These are phyloP conservation scores for Chloris gayana DNA, from an alignment of 176 grass and related monocot genomes.

Conservation along the genomic window DNA sequence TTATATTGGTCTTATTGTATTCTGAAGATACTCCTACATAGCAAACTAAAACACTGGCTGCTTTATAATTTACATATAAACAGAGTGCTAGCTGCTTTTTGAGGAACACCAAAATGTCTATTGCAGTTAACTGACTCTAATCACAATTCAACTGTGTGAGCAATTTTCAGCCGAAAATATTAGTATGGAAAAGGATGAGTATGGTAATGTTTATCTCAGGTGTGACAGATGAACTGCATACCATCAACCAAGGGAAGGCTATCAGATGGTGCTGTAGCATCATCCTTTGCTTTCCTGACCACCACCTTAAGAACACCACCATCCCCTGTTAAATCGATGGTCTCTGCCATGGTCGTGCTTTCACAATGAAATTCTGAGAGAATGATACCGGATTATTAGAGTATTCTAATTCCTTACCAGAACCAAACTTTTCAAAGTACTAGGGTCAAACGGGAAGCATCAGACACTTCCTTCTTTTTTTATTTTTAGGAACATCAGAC, in stretches of 20 bases:
- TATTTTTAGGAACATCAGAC: no score
- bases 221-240: conserved; percentile 25
- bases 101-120: background rate
- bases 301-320: conserved; percentile 87
- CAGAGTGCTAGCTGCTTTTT: background rate
- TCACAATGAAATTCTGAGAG: background rate
- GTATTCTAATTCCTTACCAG: background rate
- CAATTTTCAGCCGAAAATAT: background rate
- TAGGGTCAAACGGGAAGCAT: background rate
- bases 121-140: background rate
- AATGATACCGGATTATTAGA: background rate
- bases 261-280: conserved; percentile 78
- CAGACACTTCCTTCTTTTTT: background rate
- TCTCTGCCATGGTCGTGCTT: conserved; percentile 64
- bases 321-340: conserved; percentile 81
- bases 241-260: conserved; percentile 88
- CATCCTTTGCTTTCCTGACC: conserved; percentile 70
- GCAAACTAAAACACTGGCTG: background rate
- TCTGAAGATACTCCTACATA: background rate
- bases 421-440: background rate
- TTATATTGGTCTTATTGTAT: background rate
- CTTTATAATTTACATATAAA: no score
- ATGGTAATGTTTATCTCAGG: background rate
- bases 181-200: background rate
- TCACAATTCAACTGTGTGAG: background rate